Evolutionary conservation across 257 asterid genomes (phyloP).

Genomic region (Penstemon newberryi): DNA sequence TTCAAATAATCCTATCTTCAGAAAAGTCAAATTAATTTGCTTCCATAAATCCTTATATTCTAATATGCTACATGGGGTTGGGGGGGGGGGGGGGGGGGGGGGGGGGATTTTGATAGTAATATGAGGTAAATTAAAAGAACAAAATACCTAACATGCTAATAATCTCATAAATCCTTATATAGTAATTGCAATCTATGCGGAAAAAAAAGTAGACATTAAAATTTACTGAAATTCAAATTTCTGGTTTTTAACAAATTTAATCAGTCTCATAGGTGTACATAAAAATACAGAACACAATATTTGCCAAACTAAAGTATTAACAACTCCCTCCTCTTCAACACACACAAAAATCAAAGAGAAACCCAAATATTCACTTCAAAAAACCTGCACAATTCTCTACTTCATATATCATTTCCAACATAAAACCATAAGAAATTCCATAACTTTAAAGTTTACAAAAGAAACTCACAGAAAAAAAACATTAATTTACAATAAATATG

Average conservation of each 20-base stretch:
- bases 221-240: not conserved
- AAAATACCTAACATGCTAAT: not conserved
- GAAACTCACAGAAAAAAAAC: not conserved
- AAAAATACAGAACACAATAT: not conserved
- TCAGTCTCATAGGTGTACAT: not conserved
- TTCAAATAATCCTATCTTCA: too few species aligned
- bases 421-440: not conserved
- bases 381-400: not conserved
- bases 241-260: not conserved
- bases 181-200: not conserved
- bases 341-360: not conserved
- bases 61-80: too few species aligned
- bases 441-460: not conserved
- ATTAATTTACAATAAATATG: not conserved
- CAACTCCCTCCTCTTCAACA: too few species aligned
- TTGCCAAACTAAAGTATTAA: not conserved
- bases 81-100: too few species aligned
- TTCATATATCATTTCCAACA: not conserved
- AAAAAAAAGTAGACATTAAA: not conserved
- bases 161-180: not conserved
- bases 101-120: too few species aligned
- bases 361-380: not conserved
- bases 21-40: too few species aligned
- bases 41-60: too few species aligned
- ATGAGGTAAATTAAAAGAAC: too few species aligned